These are phyloP conservation scores for Microcyclospora tardicrescens DNA, from an alignment of 2,329 filamentous ascomycete species.

Conservation along the genomic window DNA sequence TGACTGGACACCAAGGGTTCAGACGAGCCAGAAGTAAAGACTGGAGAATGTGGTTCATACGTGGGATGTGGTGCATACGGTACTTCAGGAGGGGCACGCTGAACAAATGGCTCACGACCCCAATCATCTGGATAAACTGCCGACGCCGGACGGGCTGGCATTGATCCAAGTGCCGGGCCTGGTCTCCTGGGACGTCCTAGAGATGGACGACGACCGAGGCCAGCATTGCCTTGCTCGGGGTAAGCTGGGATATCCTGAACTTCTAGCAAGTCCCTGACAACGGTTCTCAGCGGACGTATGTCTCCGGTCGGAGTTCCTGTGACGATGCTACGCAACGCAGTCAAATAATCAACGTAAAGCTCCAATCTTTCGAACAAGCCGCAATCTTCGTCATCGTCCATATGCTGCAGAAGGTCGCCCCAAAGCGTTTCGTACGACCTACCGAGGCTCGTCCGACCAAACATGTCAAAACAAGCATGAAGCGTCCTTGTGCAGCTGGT, in stretches of 20 bases:
- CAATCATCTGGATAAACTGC: constrained; percentile 7
- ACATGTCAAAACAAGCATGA: constrained; percentile 24
- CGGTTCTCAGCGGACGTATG: not conserved
- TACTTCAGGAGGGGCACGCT: constrained; percentile 18
- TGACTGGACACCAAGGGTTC: constrained; percentile 25
- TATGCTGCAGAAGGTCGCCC: constrained; percentile 35
- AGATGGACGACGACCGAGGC: too few relatives aligned
- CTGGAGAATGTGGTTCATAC: constrained; percentile 23
- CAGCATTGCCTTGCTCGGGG: too few relatives aligned
- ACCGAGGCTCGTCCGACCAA: constrained; percentile 26
- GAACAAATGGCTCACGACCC: constrained; percentile 2
- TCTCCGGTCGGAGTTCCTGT: constrained; percentile 3
- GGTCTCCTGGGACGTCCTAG: not conserved
- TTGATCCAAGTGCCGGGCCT: not conserved
- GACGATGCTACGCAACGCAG: constrained; percentile 20
- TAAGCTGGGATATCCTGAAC: constrained; percentile 1
- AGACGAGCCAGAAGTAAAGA: constrained; percentile 31
- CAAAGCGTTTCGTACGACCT: constrained; percentile 37
- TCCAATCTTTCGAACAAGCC: constrained; percentile 36
- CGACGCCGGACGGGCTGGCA: constrained; percentile 1
- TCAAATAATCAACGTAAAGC: constrained; percentile 38
- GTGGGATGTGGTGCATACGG: constrained; percentile 23
- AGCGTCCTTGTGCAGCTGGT: constrained; percentile 32
- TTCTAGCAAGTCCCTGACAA: not conserved
- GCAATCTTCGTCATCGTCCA: constrained; percentile 35